Evolutionary conservation across 176 grass and related monocot genomes (phyloP).

Genomic region (Carex scoparia): DNA sequence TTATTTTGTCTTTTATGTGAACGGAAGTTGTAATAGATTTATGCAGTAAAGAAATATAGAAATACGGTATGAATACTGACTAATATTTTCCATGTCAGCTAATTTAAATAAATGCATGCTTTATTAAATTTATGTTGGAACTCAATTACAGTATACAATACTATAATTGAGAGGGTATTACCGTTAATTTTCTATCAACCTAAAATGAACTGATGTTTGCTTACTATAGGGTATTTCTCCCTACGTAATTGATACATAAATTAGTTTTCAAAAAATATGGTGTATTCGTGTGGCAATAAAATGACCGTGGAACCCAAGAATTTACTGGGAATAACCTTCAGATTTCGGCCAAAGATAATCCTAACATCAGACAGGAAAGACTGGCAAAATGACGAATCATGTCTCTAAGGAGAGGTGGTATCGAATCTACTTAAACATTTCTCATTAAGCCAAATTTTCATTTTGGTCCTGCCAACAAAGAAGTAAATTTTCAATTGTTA

Average conservation of each 20-base stretch:
- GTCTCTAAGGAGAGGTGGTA: conserved; percentile 32
- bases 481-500: not conserved
- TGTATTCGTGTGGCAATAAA: conserved; percentile 30
- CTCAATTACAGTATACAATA: too few relatives aligned
- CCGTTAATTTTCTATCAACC: too few relatives aligned
- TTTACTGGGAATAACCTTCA: conserved; percentile 35
- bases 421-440: conserved; percentile 35
- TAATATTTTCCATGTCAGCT: too few relatives aligned
- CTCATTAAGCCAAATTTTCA: conserved; percentile 47
- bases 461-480: conserved; percentile 27
- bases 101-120: too few relatives aligned
- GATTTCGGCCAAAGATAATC: conserved; percentile 39
- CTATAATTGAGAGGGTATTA: too few relatives aligned
- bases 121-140: too few relatives aligned
- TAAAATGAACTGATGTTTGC: not conserved
- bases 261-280: not conserved
- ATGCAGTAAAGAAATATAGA: too few relatives aligned
- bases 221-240: not conserved
- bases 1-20: too few relatives aligned
- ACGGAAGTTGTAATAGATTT: too few relatives aligned
- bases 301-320: conserved; percentile 33
- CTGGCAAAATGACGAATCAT: conserved; percentile 34
- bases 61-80: too few relatives aligned
- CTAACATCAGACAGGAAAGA: conserved; percentile 41
- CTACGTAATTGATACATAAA: not conserved